phyloP scores from a whole-genome alignment of 495 filamentous ascomycete genomes.

The Talaromyces ruber region DNA sequence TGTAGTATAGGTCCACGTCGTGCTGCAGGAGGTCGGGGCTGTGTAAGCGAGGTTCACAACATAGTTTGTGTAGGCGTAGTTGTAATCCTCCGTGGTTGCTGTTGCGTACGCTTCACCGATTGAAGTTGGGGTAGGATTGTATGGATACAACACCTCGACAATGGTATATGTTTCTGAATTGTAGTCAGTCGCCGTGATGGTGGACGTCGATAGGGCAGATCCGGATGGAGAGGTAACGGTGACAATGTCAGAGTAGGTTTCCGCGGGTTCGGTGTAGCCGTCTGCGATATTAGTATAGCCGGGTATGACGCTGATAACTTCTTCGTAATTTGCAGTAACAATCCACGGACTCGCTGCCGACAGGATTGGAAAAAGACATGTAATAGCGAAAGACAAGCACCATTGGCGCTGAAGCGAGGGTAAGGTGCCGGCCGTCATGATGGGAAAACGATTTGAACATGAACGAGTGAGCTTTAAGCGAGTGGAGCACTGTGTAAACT shows the following conservation, averaged over 20 bases:
- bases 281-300: constrained; percentile 9
- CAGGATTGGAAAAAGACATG: constrained; percentile 11
- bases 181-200: constrained; percentile 12
- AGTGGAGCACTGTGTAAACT: not conserved
- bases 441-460: not conserved
- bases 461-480: not conserved
- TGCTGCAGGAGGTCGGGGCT: constrained; percentile 25
- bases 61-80: constrained; percentile 18
- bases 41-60: constrained; percentile 26
- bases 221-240: constrained; percentile 20
- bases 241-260: constrained; percentile 13
- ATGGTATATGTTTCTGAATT: constrained; percentile 19
- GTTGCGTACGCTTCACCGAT: constrained; percentile 10
- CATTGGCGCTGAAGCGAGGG: not conserved
- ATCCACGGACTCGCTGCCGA: constrained; percentile 21
- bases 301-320: constrained; percentile 5
- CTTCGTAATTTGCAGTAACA: constrained; percentile 20
- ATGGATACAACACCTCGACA: constrained; percentile 24
- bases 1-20: constrained; percentile 21
- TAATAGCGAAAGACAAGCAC: not conserved
- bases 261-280: not conserved
- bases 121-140: constrained; percentile 9
- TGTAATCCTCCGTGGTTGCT: constrained; percentile 7
- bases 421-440: not conserved
- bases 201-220: constrained; percentile 21